Evolutionary conservation across 2,329 filamentous ascomycete species (phyloP), one percentile per base, ranked within the genome.

Genomic region (Epichloe brachyelytri): DNA sequence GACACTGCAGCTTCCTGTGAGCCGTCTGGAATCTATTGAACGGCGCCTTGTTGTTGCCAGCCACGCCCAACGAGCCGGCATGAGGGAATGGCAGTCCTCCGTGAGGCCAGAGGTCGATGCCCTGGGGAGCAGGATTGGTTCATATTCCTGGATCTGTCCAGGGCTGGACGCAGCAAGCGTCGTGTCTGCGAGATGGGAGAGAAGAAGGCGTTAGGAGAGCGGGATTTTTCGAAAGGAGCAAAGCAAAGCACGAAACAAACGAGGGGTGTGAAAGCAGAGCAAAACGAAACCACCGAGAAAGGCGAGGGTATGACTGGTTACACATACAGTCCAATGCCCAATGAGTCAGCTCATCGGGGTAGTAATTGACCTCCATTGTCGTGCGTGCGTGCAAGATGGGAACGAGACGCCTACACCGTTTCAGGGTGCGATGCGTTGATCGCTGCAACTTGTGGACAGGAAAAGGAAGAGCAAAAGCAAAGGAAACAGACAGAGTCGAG

Each of bases 291-390:
- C 4, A 10, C 8, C 26, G 20, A 37, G 12, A 11, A 11, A 22
- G 1, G 11, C 19, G 19, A 46, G 17, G 15, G 5, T 3, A 22
- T 8, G 17, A 11, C 14, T 1, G 3, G n/a, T n/a, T 4, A 47
- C 15, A 41, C 46, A 15, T 48, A 48, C 46, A 48, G n/a, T 48
- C 38, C 37, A 48, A 10, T 3, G 11, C n/a, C 46, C 46, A 48
- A 26, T 40, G 36, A 19, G 10, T 3, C 26, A 20, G 17, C 38
- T 37, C 46, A 36, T 19, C 3, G n/a, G 20, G 17, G 12, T 5
- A 33, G 17, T 41, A 48, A 17, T 48, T 48, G 37, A n/a, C 36
- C n/a, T 40, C 46, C 46, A 48, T 48, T 11, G 26, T 26, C 26
- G 26, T 26, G 26, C 26, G 26, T 22, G 20, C 17, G 40, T 43